phyloP scores from a whole-genome alignment of 495 filamentous ascomycete species.

The Neurospora sp. region DNA sequence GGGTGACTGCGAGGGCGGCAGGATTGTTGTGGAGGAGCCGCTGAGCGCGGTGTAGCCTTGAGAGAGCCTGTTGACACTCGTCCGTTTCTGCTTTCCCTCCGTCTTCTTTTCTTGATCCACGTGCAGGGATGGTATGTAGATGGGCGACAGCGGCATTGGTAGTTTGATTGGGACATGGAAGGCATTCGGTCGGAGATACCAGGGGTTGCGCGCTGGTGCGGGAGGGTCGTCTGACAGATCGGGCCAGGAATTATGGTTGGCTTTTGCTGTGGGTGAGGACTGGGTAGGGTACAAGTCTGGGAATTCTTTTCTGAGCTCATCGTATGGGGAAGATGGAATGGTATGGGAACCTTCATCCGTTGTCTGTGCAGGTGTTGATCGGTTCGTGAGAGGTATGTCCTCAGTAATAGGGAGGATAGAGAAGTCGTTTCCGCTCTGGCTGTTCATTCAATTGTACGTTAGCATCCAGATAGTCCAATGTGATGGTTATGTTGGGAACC shows the following conservation, averaged over 20 bases:
- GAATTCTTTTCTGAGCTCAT: background rate
- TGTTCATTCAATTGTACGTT: background rate
- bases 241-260: slow-evolving; percentile 13
- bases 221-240: slow-evolving; percentile 6
- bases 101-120: background rate
- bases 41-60: background rate
- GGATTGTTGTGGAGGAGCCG: background rate
- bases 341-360: background rate
- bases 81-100: background rate
- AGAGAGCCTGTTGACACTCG: background rate
- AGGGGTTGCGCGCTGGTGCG: background rate
- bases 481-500: background rate
- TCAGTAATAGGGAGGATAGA: slow-evolving; percentile 7
- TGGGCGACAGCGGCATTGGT: background rate
- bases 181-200: background rate
- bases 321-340: background rate
- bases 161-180: background rate
- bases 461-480: background rate
- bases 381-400: slow-evolving; percentile 1
- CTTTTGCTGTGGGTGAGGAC: background rate
- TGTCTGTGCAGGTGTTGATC: background rate
- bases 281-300: background rate
- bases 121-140: background rate
- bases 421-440: slow-evolving; percentile 5
- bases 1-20: background rate